These are phyloP conservation scores for Leishmania turanica DNA, from an alignment of 208 protist genomes.

Conservation along the genomic window DNA sequence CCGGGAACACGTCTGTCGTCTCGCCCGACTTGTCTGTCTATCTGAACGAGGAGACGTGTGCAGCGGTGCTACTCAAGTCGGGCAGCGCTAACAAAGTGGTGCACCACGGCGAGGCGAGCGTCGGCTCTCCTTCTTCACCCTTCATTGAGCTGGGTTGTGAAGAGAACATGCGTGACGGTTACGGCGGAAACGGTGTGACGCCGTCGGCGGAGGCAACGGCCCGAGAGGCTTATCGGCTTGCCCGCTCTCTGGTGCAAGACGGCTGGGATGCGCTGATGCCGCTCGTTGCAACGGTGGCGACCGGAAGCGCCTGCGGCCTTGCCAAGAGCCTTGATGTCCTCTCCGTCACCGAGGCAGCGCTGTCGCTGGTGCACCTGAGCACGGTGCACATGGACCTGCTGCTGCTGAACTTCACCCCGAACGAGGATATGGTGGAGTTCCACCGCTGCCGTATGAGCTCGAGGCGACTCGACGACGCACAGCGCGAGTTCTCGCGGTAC, in stretches of 20 bases:
- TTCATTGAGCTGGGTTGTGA: neutral
- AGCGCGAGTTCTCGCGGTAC: slow-evolving; percentile 35
- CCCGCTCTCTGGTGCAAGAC: slow-evolving; percentile 8
- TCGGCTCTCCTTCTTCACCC: neutral
- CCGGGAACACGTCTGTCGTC: neutral
- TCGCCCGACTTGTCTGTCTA: neutral
- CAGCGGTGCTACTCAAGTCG: neutral
- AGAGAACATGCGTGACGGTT: slow-evolving; percentile 12
- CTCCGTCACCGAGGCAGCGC: slow-evolving; percentile 38
- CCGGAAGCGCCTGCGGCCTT: slow-evolving; percentile 86
- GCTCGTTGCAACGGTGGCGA: slow-evolving; percentile 72
- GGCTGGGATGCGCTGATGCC: slow-evolving; percentile 62
- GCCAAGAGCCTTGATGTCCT: slow-evolving; percentile 76
- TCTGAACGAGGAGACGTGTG: slow-evolving; percentile 7
- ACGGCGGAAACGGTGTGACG: neutral
- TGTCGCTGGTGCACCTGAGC: slow-evolving; percentile 73
- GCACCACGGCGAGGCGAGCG: neutral
- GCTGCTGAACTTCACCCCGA: slow-evolving; percentile 51
- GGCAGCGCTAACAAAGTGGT: neutral
- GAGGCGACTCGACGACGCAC: slow-evolving; percentile 19
- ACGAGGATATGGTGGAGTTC: slow-evolving; percentile 37
- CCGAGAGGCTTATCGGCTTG: slow-evolving; percentile 9
- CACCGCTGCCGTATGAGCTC: slow-evolving; percentile 25
- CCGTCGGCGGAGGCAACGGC: slow-evolving; percentile 11
- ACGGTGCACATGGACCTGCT: slow-evolving; percentile 70